A percentile compares a stretch with the other conserved stretches of the same genome.
These are phyloP conservation scores for Haplosporangium gracile DNA, from an alignment of 192 early-diverging fungal genomes.

Conservation along the genomic window DNA sequence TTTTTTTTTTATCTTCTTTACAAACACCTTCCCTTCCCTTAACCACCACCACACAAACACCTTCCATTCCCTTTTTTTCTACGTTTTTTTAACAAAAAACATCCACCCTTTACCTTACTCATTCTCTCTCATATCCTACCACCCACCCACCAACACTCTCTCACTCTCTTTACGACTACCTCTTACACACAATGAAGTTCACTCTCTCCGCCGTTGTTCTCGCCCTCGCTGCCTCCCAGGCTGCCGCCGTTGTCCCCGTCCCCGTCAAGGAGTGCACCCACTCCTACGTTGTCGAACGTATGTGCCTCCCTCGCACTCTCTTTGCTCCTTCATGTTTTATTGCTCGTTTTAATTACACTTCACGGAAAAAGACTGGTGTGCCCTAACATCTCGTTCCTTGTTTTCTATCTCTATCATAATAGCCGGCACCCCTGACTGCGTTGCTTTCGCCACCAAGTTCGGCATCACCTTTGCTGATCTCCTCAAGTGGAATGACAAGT, in stretches of 20 bases:
- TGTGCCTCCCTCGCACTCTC: background rate
- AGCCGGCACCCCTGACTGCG: conserved; percentile 18
- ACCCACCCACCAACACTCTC: background rate
- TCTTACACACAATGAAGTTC: conserved; percentile 44
- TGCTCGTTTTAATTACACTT: background rate
- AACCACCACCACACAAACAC: background rate
- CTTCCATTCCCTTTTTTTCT: conserved; percentile 22
- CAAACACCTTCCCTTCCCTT: background rate
- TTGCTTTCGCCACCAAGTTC: conserved; percentile 19
- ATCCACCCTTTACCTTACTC: background rate
- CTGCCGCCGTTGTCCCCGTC: conserved; percentile 31
- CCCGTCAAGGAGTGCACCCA: conserved; percentile 46
- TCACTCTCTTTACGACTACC: background rate
- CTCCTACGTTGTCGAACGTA: conserved; percentile 31
- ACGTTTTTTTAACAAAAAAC: conserved; percentile 35
- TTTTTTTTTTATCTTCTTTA: background rate
- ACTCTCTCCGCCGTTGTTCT: conserved; percentile 39
- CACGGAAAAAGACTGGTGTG: background rate
- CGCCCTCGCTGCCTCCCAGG: conserved; percentile 50
- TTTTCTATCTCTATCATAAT: background rate
- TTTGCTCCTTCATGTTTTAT: background rate
- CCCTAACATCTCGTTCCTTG: background rate
- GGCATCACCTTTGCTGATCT: conserved; percentile 30
- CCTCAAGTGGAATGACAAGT: conserved; percentile 41
- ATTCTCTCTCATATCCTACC: background rate